phyloP scores from a whole-genome alignment of 805 yeast species.

The Candida anglica region DNA sequence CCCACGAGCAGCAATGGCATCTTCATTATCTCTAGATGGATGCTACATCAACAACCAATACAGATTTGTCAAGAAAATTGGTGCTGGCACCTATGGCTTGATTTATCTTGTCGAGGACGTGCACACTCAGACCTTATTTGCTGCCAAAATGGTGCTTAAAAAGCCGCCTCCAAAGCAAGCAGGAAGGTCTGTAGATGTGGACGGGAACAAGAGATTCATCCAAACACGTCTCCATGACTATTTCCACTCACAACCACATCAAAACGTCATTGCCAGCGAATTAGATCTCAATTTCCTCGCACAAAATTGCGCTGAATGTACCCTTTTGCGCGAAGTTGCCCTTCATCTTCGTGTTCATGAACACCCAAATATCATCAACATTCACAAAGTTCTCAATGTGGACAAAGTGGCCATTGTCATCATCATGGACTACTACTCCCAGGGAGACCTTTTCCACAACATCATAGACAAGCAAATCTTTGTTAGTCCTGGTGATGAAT shows the following conservation, averaged over 20 bases:
- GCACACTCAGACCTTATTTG: constrained; percentile 47
- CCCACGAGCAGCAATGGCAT: too few species aligned
- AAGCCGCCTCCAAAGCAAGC: constrained; percentile 27
- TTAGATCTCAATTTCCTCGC: constrained; percentile 21
- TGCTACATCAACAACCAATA: constrained; percentile 26
- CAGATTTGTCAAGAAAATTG: constrained; percentile 50
- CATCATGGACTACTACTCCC: constrained; percentile 80
- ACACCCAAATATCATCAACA: constrained; percentile 75
- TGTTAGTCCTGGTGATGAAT: constrained; percentile 45
- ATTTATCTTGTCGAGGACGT: constrained; percentile 67
- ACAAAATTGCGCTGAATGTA: constrained; percentile 20
- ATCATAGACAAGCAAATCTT: constrained; percentile 75
- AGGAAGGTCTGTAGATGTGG: constrained; percentile 22
- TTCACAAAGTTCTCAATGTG: constrained; percentile 67
- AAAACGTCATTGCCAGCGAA: constrained; percentile 11
- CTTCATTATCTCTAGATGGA: constrained; percentile 14
- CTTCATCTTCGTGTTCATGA: constrained; percentile 71
- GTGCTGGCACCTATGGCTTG: constrained; percentile 84
- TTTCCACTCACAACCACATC: constrained; percentile 10
- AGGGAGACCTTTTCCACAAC: constrained; percentile 82
- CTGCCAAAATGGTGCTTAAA: constrained; percentile 69
- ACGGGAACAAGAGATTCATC: constrained; percentile 25
- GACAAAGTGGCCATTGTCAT: constrained; percentile 55
- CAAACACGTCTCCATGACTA: constrained; percentile 20
- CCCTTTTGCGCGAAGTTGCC: constrained; percentile 60